phyloP scores from a whole-genome alignment of 2,329 filamentous ascomycete species.

The Canariomyces notabilis region DNA sequence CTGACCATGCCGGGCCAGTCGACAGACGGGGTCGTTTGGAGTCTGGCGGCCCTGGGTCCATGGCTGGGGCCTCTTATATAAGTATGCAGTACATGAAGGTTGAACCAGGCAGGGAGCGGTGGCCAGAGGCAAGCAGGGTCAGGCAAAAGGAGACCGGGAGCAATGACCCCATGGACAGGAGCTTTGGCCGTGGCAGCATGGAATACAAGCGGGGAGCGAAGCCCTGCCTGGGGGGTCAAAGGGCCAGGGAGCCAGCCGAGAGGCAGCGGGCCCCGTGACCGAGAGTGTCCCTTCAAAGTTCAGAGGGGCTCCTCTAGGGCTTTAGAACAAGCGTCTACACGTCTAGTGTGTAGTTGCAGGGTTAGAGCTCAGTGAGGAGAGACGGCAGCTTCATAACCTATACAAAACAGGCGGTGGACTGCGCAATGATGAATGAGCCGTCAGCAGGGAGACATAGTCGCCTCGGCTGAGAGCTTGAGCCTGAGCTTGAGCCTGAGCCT shows the following conservation, averaged over 20 bases:
- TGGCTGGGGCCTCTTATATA: slow-evolving; percentile 46
- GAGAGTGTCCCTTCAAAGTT: too few relatives aligned
- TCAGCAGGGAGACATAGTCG: too few relatives aligned
- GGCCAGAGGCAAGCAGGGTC: slow-evolving; percentile 17
- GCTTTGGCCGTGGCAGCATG: slow-evolving; percentile 21
- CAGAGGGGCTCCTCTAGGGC: too few relatives aligned
- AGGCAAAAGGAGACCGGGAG: slow-evolving; percentile 19
- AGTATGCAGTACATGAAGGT: slow-evolving; percentile 31
- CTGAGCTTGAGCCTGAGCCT: too few relatives aligned
- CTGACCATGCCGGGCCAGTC: slow-evolving; percentile 43
- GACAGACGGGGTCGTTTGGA: slow-evolving; percentile 55
- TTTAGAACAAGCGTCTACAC: too few relatives aligned
- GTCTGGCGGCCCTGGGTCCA: slow-evolving; percentile 56
- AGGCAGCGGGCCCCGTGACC: slow-evolving; percentile 14
- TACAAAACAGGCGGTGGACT: too few relatives aligned
- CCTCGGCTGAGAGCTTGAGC: too few relatives aligned
- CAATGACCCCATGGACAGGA: slow-evolving; percentile 14
- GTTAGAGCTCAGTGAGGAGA: too few relatives aligned
- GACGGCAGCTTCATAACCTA: too few relatives aligned
- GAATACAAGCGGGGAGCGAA: slow-evolving; percentile 19
- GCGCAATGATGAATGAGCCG: too few relatives aligned
- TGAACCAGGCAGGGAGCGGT: slow-evolving; percentile 18
- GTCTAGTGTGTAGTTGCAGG: too few relatives aligned
- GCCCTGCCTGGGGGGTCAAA: slow-evolving; percentile 9
- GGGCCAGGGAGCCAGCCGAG: slow-evolving; percentile 4